Conservation (phyloP, 768 basidiomycete species). For the Mycena haematopus region DNA sequence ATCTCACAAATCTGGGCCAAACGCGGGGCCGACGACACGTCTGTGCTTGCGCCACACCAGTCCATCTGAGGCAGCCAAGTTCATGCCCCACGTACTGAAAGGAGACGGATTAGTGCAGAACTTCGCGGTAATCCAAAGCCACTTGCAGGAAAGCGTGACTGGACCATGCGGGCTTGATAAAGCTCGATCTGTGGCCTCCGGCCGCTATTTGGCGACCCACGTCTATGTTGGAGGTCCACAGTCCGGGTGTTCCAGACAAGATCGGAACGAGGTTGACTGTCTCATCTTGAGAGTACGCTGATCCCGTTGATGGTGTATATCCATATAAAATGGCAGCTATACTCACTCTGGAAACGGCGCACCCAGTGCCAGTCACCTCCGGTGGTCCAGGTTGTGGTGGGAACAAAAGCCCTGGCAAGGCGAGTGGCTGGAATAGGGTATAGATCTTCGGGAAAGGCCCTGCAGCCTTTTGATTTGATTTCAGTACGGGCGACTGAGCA, state of each 20-base stretch:
- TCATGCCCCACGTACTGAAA: slow-evolving; percentile 39
- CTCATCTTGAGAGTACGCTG: slow-evolving; percentile 32
- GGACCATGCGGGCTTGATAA: slow-evolving; percentile 45
- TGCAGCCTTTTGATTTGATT: background rate
- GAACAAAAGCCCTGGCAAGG: slow-evolving; percentile 35
- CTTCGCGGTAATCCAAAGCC: background rate
- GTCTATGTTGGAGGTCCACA: slow-evolving; percentile 54
- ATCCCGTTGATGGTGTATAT: background rate
- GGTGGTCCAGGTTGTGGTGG: slow-evolving; percentile 37
- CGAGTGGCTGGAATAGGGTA: slow-evolving; percentile 38
- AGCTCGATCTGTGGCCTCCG: slow-evolving; percentile 47
- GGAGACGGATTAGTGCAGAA: background rate
- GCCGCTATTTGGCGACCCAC: slow-evolving; percentile 51
- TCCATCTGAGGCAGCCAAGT: slow-evolving; percentile 40
- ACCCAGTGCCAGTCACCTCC: slow-evolving; percentile 37
- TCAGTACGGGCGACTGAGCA: background rate
- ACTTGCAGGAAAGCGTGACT: slow-evolving; percentile 43
- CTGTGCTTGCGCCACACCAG: slow-evolving; percentile 44
- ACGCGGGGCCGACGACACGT: slow-evolving; percentile 40
- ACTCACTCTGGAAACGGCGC: slow-evolving; percentile 33
- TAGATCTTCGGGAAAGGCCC: slow-evolving; percentile 35
- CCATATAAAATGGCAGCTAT: slow-evolving; percentile 24
- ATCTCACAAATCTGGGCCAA: slow-evolving; percentile 35
- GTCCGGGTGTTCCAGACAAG: slow-evolving; percentile 41
- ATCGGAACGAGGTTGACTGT: slow-evolving; percentile 36